Evolutionary conservation across 129 eudicot genomes (phyloP), one percentile per base, ranked within the genome.

Genomic region (Apium graveolens): DNA sequence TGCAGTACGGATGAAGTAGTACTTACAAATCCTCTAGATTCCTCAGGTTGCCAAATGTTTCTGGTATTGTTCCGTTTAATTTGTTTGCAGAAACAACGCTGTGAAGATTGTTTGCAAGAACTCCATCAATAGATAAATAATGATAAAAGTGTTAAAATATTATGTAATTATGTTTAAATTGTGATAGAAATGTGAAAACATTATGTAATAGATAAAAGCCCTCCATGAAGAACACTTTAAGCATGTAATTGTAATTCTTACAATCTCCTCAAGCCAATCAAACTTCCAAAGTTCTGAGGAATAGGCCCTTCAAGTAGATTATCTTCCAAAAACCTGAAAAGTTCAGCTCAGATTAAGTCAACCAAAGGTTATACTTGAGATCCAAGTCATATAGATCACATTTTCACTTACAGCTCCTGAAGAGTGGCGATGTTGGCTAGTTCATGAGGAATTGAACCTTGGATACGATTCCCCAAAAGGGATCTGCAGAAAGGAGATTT

Each of bases 401-500:
- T 46, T 78, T 44, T 73, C 46, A 78, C 97, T 91, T 87, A 94
- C 98, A 94, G 80, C 70, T 84, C 85, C 87, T 86, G 84, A 80
- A 94, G 89, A 71, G 93, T 88, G 32, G 91, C 21, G 51, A 94
- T 87, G 51, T 88, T 85, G 66, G 93, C 98, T 75, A 94, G 71
- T 84, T 91, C 92, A 37, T 44, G 66, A 13, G 98, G 98, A 82
- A 94, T 87, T 35, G 80, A 37, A 74, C 98, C 97, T 71, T 82
- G 86, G 72, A 89, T 46, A 13, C 90, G 96, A 81, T 94, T 94
- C 57, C 92, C 97, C 82, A 88, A 41, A 77, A 94, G 88, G 77
- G 93, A 84, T 80, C 98, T 94, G 88, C 60, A 39, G 79, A 66
- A 76, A 62, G 74, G 11, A 70, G 31, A 70, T 24, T 26, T 57